Evolutionary conservation across 2,329 filamentous ascomycete species (phyloP).

Genomic region (Colletotrichum chrysophilum): DNA sequence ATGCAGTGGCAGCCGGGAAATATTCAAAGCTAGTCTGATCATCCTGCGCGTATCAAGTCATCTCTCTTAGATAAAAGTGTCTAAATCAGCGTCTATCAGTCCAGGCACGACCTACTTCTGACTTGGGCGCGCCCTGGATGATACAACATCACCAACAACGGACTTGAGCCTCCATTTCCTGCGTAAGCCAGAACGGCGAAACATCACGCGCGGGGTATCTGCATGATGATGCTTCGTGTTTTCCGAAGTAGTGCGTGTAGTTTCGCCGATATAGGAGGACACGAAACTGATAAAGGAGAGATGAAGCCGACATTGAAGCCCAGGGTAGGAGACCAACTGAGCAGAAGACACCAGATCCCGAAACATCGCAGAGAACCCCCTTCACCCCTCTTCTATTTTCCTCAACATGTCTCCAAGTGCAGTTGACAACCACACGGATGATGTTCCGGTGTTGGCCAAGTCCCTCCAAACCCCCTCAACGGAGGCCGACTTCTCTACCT

Average conservation of each 20-base stretch:
- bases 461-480: not conserved
- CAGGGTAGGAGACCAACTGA: too few relatives aligned
- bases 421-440: not conserved
- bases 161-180: not conserved
- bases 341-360: not conserved
- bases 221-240: not conserved
- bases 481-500: constrained; percentile 21
- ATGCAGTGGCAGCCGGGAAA: not conserved
- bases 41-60: not conserved
- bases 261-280: not conserved
- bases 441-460: not conserved
- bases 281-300: not conserved
- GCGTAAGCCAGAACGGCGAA: not conserved
- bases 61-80: not conserved
- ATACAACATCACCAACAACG: not conserved
- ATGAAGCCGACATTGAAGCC: not conserved
- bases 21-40: not conserved
- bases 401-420: not conserved
- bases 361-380: not conserved
- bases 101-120: not conserved
- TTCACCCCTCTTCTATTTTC: not conserved
- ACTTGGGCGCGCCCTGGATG: not conserved
- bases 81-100: not conserved
- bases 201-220: not conserved
- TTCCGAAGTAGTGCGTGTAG: not conserved